Percentiles rank a stretch among this genome's conserved stretches.
Conservation (phyloP, 2,329 filamentous ascomycete species). For the Aspergillus sp. region DNA sequence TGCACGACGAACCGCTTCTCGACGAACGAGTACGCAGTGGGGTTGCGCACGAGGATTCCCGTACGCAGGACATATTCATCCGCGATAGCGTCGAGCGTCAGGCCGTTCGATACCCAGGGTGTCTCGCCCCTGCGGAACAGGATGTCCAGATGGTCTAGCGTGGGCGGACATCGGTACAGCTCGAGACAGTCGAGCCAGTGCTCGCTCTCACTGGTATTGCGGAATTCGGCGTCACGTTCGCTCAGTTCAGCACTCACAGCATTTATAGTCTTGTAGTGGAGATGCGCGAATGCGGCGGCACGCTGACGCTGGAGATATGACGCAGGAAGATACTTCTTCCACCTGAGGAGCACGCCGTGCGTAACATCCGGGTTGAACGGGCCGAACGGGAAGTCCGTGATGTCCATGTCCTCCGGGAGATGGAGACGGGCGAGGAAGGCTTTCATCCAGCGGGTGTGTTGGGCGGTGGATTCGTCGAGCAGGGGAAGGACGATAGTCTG, state of each 20-base stretch:
- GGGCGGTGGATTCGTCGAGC: slow-evolving; percentile 14
- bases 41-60: not conserved
- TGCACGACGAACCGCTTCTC: not conserved
- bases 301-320: slow-evolving; percentile 14
- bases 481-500: slow-evolving; percentile 14
- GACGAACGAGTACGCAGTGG: not conserved
- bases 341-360: slow-evolving; percentile 5
- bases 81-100: not conserved
- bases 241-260: not conserved
- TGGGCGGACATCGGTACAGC: not conserved
- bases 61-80: not conserved
- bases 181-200: not conserved
- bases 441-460: slow-evolving; percentile 21
- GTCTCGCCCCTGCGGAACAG: not conserved
- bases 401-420: not conserved
- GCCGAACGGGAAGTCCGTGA: slow-evolving; percentile 7
- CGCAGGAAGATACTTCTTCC: slow-evolving; percentile 14
- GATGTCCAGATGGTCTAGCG: not conserved
- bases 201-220: not conserved
- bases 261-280: slow-evolving; percentile 4
- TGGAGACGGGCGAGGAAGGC: slow-evolving; percentile 11
- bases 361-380: slow-evolving; percentile 11
- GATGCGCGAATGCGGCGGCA: slow-evolving; percentile 12
- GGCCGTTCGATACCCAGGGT: not conserved
- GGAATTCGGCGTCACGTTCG: not conserved